phyloP scores from a whole-genome alignment of 257 asterid species.

The Oldenlandia corymbosa region DNA sequence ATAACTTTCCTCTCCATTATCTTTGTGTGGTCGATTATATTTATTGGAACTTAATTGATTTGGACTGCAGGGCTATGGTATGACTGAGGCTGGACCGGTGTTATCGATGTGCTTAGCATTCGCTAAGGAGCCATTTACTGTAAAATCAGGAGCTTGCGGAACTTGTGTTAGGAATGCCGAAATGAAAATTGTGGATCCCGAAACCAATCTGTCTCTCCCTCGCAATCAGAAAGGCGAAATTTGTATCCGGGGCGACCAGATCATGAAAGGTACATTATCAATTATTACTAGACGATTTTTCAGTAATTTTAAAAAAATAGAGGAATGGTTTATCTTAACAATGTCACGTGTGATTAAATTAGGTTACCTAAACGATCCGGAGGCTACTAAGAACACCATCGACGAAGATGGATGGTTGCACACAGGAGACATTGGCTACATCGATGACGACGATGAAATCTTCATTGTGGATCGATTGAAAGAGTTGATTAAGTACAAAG shows the following conservation, averaged over 20 bases:
- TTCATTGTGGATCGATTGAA: constrained; percentile 37
- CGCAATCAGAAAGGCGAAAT: constrained; percentile 33
- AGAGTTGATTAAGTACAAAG: constrained; percentile 39
- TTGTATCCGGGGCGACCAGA: constrained; percentile 36
- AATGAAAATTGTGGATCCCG: constrained; percentile 31
- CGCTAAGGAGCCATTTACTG: constrained; percentile 26
- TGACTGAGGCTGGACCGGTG: constrained; percentile 43
- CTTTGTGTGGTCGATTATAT: no score
- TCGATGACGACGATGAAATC: constrained; percentile 33
- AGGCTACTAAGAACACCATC: constrained; percentile 28
- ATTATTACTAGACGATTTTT: neutral
- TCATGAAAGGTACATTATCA: constrained; percentile 28
- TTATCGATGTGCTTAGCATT: constrained; percentile 38
- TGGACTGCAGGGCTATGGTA: constrained; percentile 32
- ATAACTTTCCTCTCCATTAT: no score
- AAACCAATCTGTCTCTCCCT: constrained; percentile 21
- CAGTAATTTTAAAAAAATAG: no score
- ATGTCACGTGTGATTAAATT: no score
- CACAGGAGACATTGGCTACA: constrained; percentile 37
- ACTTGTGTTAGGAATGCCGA: constrained; percentile 33
- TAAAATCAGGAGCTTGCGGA: constrained; percentile 39
- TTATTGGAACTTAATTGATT: no score
- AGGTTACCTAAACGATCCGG: constrained; percentile 37
- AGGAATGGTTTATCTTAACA: no score
- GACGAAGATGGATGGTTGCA: constrained; percentile 45